These are phyloP conservation scores for Diplotaxis tenuifolia DNA, from an alignment of 345 rosid species.

Conservation along the genomic window DNA sequence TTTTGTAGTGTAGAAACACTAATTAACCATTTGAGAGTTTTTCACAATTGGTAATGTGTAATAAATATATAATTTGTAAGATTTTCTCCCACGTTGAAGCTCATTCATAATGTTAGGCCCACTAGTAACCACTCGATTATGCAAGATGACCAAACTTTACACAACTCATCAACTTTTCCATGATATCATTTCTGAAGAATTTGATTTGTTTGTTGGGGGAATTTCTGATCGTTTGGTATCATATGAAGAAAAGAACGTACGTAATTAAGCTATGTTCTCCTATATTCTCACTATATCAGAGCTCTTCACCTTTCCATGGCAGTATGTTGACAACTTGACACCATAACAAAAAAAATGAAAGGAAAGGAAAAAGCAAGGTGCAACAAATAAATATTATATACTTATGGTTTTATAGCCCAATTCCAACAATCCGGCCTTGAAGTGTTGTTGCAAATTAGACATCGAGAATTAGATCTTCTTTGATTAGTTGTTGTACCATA, in stretches of 20 bases:
- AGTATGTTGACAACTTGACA: no score
- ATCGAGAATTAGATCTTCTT: background rate
- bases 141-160: conserved; percentile 9
- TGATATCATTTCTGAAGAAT: conserved; percentile 2
- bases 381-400: no score
- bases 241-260: background rate
- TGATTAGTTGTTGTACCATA: background rate
- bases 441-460: background rate
- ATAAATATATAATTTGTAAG: background rate
- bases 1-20: background rate
- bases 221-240: background rate
- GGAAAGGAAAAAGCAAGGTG: no score
- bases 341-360: no score
- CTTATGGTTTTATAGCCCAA: no score
- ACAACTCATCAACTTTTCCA: conserved; percentile 14
- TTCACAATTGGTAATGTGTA: background rate
- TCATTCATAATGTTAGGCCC: conserved; percentile 13
- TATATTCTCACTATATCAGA: no score
- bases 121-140: conserved; percentile 3
- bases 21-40: background rate
- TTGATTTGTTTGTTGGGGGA: background rate
- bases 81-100: background rate
- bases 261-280: background rate
- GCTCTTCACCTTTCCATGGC: no score
- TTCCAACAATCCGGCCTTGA: background rate